These are phyloP conservation scores for Blastobotrys raffinosifermentans DNA, from an alignment of 1,139 yeast genomes.

Conservation along the genomic window DNA sequence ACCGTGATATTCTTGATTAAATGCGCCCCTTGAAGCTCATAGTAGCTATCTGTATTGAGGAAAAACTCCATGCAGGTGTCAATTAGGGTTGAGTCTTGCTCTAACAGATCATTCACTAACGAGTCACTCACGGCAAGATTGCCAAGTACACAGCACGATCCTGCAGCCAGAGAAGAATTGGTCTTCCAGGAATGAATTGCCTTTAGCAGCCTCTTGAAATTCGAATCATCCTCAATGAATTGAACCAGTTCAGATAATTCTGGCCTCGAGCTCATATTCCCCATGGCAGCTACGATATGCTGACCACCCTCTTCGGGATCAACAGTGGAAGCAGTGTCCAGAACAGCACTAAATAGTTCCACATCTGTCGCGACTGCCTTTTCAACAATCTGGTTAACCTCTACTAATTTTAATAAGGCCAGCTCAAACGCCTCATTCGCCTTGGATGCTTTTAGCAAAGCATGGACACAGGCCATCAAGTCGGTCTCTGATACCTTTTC, in stretches of 20 bases:
- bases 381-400: constrained; percentile 11
- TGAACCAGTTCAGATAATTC: constrained; percentile 13
- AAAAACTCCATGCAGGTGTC: constrained; percentile 8
- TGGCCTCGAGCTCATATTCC: constrained; percentile 21
- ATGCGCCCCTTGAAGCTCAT: constrained; percentile 25
- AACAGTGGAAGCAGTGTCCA: constrained; percentile 19
- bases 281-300: constrained; percentile 16
- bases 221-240: constrained; percentile 11
- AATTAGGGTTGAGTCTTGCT: constrained; percentile 12
- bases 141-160: constrained; percentile 22
- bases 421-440: too few species aligned
- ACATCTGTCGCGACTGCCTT: constrained; percentile 6
- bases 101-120: constrained; percentile 12
- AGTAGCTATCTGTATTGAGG: constrained; percentile 13
- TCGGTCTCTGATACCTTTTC: too few species aligned
- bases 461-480: too few species aligned
- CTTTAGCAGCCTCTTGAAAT: constrained; percentile 2
- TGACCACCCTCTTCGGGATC: constrained; percentile 14
- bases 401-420: too few species aligned
- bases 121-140: constrained; percentile 17
- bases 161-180: constrained; percentile 11
- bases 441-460: too few species aligned
- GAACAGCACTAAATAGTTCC: constrained; percentile 5
- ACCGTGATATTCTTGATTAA: constrained; percentile 21
- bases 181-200: constrained; percentile 4